Evolutionary conservation across 148 eudicot species (phyloP), one percentile per base, ranked within the genome.

Genomic region (Rhododendron kiyosumense): DNA sequence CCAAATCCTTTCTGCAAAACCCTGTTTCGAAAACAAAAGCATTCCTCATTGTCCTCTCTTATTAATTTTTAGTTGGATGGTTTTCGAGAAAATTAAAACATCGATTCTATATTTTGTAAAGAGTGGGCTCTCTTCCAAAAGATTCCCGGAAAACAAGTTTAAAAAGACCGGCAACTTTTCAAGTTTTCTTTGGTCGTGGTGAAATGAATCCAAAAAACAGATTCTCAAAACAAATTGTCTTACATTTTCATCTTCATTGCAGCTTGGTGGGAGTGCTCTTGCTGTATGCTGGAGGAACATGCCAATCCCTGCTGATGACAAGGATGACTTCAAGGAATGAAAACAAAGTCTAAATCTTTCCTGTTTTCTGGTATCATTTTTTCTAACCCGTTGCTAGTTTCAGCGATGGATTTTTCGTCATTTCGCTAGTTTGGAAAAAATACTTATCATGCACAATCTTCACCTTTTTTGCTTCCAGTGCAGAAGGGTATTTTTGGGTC

Each of bases 211-310:
- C 38, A 30, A 13, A 69, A 28, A 69, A 69, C 36, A 69, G 36
- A 69, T 28, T 69, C 75, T 69, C 75, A 28, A 30, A 69, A 3
- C 12, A 2, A 24, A n/a, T 65, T n/a, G 30, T 17, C 48, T 79
- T 28, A 7, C 22, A 46, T 13, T 77, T 86, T 73, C 45, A 54
- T 30, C 65, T 51, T 78, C 48, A 41, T 84, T 85, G 86, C 96
- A 97, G 99, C 93, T 97, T 74, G 99, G 99, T 87, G 99, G 99
- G 83, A 97, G 99, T 87, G 99, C 92, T 84, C 93, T 97, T 38
- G 99, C 99, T 61, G 99, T 97, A 15, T 95, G 73, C 84, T 97
- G 99, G 99, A 94, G 99, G 87, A 97, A 95, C 94, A 87, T 52
- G 67, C 96, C 96, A 7, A 93, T 97, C 83, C 91, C 99, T 15